Conservation (phyloP, 1,284 basidiomycete genomes). For the Puccinia brachypodii region DNA sequence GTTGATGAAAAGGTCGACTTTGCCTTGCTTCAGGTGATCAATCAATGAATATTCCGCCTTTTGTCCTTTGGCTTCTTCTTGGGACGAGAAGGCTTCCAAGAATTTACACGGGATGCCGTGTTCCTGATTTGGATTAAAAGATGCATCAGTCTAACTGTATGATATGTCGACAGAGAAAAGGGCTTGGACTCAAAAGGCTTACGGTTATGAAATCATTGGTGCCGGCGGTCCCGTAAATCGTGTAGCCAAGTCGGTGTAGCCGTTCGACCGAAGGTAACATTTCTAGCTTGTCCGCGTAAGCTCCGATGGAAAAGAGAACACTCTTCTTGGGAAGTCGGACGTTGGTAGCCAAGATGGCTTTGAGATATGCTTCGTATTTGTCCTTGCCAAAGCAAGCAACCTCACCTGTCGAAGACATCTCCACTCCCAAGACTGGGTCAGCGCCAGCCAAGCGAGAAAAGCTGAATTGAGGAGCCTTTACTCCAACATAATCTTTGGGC, state of each 20-base stretch:
- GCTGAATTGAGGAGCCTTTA: constrained; percentile 98
- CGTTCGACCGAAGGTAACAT: constrained; percentile 95
- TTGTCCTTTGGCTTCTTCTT: constrained; percentile 69
- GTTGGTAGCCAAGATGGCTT: constrained; percentile 93
- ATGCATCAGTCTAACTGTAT: background rate
- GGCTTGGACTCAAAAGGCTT: constrained; percentile 59
- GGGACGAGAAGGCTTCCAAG: constrained; percentile 79
- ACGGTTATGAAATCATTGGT: constrained; percentile 93
- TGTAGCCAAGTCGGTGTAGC: constrained; percentile 88
- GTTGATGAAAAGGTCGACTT: constrained; percentile 99
- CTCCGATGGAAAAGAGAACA: constrained; percentile 88
- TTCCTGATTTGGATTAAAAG: constrained; percentile 15
- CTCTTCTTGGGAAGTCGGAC: constrained; percentile 94
- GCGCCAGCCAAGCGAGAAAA: constrained; percentile 94
- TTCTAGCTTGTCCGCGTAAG: constrained; percentile 97
- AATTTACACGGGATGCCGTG: constrained; percentile 67
- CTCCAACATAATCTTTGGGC: constrained; percentile 89
- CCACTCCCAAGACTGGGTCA: constrained; percentile 96
- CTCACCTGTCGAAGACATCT: constrained; percentile 99
- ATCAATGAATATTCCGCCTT: constrained; percentile 94
- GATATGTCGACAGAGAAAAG: background rate
- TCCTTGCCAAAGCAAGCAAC: constrained; percentile 97
- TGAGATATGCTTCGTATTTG: constrained; percentile 98
- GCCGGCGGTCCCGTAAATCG: constrained; percentile 93
- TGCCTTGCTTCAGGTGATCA: constrained; percentile 89